Evolutionary conservation across 73 alveolate genomes (phyloP).

Genomic region (Stentor roeselii): DNA sequence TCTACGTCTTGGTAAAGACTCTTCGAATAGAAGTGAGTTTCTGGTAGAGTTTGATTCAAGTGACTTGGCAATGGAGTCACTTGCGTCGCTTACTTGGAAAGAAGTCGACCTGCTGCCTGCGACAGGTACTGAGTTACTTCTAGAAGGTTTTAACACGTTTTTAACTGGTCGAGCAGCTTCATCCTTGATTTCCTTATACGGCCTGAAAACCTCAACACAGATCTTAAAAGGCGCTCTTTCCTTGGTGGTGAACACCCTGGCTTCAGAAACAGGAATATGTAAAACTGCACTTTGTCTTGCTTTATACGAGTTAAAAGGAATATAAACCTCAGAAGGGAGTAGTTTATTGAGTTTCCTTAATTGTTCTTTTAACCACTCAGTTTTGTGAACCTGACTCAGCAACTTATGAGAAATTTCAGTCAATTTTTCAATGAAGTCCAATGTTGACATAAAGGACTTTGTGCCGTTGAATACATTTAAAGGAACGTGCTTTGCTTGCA

Average conservation of each 20-base stretch:
- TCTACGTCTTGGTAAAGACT: neutral
- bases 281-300: conserved; percentile 75
- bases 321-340: conserved; percentile 54
- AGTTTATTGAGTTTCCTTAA: conserved; percentile 35
- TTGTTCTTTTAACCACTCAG: conserved; percentile 33
- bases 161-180: neutral
- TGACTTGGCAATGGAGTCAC: neutral
- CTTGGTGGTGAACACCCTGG: conserved; percentile 73
- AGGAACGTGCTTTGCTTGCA: neutral
- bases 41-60: neutral
- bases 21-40: neutral
- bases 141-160: conserved; percentile 2
- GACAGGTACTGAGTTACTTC: neutral
- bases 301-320: conserved; percentile 39
- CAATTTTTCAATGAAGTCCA: conserved; percentile 11
- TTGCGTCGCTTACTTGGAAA: neutral
- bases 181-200: conserved; percentile 45
- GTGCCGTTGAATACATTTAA: neutral
- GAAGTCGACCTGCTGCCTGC: conserved; percentile 1
- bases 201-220: conserved; percentile 75
- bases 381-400: neutral
- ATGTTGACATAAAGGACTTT: neutral
- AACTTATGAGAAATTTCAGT: conserved; percentile 1
- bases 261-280: conserved; percentile 62
- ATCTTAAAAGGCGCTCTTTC: conserved; percentile 86